A percentile compares a stretch with the other conserved stretches of the same genome.
phyloP scores from a whole-genome alignment of 441 rosid species.

The Syzygium syzygioides region DNA sequence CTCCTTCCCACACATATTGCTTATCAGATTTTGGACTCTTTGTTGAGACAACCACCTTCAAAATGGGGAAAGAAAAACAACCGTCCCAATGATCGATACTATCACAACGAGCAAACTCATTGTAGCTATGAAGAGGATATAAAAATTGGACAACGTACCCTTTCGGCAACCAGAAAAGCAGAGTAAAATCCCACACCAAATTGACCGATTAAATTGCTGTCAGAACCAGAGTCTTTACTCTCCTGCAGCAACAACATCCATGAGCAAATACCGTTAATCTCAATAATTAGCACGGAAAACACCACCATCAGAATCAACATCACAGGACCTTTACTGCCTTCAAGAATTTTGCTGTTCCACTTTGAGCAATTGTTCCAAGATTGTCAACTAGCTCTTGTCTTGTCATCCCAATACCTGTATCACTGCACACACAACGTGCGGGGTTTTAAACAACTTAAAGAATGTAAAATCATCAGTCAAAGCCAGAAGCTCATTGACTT shows the following conservation, averaged over 20 bases:
- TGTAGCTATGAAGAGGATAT: not conserved
- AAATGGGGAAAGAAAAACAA: not conserved
- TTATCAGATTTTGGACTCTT: constrained; percentile 87
- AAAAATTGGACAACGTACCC: constrained; percentile 27
- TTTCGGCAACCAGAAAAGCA: constrained; percentile 81
- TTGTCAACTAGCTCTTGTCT: constrained; percentile 85
- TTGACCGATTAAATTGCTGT: constrained; percentile 88
- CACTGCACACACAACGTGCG: constrained; percentile 38
- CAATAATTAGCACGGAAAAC: not conserved
- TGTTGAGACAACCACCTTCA: constrained; percentile 75
- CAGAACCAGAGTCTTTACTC: constrained; percentile 73
- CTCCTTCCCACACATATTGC: constrained; percentile 93
- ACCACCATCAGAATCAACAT: not conserved
- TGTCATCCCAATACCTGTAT: constrained; percentile 92
- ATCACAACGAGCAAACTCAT: not conserved
- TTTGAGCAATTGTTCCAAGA: constrained; percentile 94
- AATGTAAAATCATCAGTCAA: not conserved
- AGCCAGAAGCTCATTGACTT: constrained; percentile 8
- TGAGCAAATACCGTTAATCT: not conserved
- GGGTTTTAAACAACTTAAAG: not conserved
- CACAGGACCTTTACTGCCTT: constrained; percentile 72
- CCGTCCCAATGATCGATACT: not conserved
- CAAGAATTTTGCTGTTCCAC: constrained; percentile 94
- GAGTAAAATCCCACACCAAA: constrained; percentile 99
- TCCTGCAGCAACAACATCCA: constrained; percentile 43